Conservation (phyloP, 805 yeast genomes). For the Teunomyces cretensis region DNA sequence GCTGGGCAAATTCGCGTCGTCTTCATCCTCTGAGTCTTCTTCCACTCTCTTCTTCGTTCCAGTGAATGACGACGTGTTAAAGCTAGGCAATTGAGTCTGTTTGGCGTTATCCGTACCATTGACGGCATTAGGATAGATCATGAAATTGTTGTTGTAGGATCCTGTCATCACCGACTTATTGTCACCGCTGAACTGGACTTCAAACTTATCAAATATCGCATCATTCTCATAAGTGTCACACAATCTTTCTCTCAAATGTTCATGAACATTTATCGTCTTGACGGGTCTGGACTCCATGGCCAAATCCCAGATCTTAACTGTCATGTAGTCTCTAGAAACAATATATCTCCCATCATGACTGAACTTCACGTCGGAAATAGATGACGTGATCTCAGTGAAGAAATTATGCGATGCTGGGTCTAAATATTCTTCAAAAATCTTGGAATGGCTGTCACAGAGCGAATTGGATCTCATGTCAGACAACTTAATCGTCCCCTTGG, state of each 20-base stretch:
- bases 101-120: conserved; percentile 14
- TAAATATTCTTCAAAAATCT: conserved; percentile 85
- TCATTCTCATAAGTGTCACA: conserved; percentile 98
- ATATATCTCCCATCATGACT: conserved; percentile 90
- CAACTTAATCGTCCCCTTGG: conserved; percentile 92
- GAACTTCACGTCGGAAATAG: conserved; percentile 91
- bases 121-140: conserved; percentile 89
- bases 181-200: conserved; percentile 93
- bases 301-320: conserved; percentile 97
- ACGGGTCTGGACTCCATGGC: conserved; percentile 95
- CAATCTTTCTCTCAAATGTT: conserved; percentile 85
- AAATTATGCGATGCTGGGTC: conserved; percentile 93
- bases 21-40: conserved; percentile 24
- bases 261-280: conserved; percentile 93
- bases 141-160: conserved; percentile 92
- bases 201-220: conserved; percentile 97
- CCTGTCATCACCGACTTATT: conserved; percentile 93
- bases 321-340: conserved; percentile 95
- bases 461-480: conserved; percentile 97
- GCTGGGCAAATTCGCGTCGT: conserved; percentile 45
- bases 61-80: conserved; percentile 13
- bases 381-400: conserved; percentile 94
- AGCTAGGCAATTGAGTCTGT: conserved; percentile 10
- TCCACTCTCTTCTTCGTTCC: conserved; percentile 11
- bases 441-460: conserved; percentile 85